Base-by-base conservation (phyloP, 23 red algal species). In the Agarophyton chilense region DNA sequence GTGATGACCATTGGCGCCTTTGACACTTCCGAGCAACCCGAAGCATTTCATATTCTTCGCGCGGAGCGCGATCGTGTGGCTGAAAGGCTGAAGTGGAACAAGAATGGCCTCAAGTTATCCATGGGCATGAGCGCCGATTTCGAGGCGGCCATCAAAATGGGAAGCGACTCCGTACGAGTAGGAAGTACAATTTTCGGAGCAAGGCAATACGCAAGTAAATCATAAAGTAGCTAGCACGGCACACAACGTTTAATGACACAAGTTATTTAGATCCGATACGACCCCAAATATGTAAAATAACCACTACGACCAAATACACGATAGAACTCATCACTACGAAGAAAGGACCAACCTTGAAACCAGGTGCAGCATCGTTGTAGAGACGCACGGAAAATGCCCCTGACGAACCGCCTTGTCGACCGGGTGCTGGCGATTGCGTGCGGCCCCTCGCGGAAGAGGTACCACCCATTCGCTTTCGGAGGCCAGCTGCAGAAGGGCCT, bases 91-190 rank as follows among this genome's bases (percentile, higher is more conserved):
- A 49, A 42, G 17, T 61, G 70, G 38, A 45, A 46, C 3, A 33
- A n/a, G 21, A 36, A 64, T 11, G 65, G 32, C 0, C 74, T 99
- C 49, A 87, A 91, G 54, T 82, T 99, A 34, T 93, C 87, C 28
- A 99, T 99, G 97, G 97, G 97, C 36, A 99, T 99, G 97, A 96
- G 93, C 68, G 88, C 71, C 34, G 97, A 99, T 68, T 96, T 87
- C 58, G 94, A 99, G 45, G 83, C 57, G n/a, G 97, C 97, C 29
- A 88, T 96, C 34, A 61, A 68, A 25, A 79, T 94, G 85, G 93
- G 93, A 26, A 92, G 87, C 49, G 92, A 92, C 61, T 96, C 89
- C 2, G 91, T 99, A 7, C 58, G 97, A 35, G 89, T 99, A 17
- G 97, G 97, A 25, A 91, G 89, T 21, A 79, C 80, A 8, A 96